phyloP scores from a whole-genome alignment of 2,329 filamentous ascomycete genomes.

The Malbranchea cinnamomea region DNA sequence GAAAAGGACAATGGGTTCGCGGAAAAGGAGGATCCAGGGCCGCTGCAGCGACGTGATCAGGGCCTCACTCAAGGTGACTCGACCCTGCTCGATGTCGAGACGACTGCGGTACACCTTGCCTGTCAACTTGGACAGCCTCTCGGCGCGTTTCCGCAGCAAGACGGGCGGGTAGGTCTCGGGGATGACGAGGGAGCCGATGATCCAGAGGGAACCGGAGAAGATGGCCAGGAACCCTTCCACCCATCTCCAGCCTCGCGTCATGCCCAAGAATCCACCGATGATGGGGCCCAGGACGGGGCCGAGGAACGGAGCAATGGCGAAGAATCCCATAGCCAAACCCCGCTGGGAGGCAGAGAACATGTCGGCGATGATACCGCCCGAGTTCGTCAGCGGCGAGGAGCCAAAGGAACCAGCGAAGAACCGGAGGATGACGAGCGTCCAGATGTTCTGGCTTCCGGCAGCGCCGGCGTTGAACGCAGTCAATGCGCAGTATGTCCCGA shows the following conservation, averaged over 20 bases:
- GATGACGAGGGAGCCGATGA: slow-evolving; percentile 35
- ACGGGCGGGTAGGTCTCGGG: slow-evolving; percentile 48
- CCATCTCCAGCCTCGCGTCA: slow-evolving; percentile 50
- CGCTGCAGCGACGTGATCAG: slow-evolving; percentile 45
- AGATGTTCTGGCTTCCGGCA: slow-evolving; percentile 41
- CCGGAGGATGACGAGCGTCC: slow-evolving; percentile 44
- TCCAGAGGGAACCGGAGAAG: slow-evolving; percentile 45
- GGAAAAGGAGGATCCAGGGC: slow-evolving; percentile 55
- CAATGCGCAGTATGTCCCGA: slow-evolving; percentile 40
- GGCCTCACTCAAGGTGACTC: slow-evolving; percentile 30
- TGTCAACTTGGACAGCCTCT: slow-evolving; percentile 35
- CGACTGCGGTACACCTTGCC: slow-evolving; percentile 43
- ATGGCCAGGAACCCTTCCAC: slow-evolving; percentile 44
- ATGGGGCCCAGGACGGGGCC: slow-evolving; percentile 32
- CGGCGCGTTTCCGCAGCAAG: slow-evolving; percentile 39
- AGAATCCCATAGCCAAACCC: slow-evolving; percentile 36
- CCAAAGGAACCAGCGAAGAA: slow-evolving; percentile 48
- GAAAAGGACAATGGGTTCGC: slow-evolving; percentile 53
- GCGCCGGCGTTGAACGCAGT: slow-evolving; percentile 44
- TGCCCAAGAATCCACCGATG: slow-evolving; percentile 47
- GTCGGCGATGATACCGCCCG: slow-evolving; percentile 43
- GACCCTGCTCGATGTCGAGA: slow-evolving; percentile 33
- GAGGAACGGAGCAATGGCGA: slow-evolving; percentile 14
- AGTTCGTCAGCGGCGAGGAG: slow-evolving; percentile 42
- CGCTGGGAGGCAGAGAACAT: slow-evolving; percentile 37